Conservation (phyloP, 2,329 filamentous ascomycete species). For the Sarocladiaceae sp. region DNA sequence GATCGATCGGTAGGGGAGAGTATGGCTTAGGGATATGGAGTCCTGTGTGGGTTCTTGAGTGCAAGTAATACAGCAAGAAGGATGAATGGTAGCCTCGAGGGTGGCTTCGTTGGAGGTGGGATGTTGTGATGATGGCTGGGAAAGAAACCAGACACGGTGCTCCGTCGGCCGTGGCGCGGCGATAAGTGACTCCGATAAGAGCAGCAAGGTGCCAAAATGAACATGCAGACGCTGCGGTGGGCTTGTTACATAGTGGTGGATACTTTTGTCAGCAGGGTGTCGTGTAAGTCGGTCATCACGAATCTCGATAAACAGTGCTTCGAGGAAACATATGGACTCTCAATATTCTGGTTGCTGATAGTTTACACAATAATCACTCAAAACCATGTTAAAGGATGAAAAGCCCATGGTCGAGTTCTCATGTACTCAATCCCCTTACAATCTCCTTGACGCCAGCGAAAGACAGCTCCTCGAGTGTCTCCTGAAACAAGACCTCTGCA, state of each 20-base stretch:
- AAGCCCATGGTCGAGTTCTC: no score
- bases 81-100: no score
- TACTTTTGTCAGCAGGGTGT: no score
- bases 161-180: background rate
- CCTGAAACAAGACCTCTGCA: conserved; percentile 5
- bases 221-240: no score
- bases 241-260: no score
- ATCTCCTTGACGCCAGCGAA: conserved; percentile 4
- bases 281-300: no score
- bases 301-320: no score
- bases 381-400: no score
- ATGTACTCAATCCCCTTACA: background rate
- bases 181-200: conserved; percentile 3
- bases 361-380: no score
- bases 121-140: conserved; percentile 3
- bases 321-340: no score
- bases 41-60: background rate
- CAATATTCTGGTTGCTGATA: no score
- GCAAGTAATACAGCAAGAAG: background rate
- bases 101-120: background rate
- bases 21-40: background rate
- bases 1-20: background rate
- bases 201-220: background rate
- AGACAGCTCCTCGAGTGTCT: conserved; percentile 9
- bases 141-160: background rate